phyloP scores from a whole-genome alignment of 2,329 filamentous ascomycete species.

The Talaromyces sp. region DNA sequence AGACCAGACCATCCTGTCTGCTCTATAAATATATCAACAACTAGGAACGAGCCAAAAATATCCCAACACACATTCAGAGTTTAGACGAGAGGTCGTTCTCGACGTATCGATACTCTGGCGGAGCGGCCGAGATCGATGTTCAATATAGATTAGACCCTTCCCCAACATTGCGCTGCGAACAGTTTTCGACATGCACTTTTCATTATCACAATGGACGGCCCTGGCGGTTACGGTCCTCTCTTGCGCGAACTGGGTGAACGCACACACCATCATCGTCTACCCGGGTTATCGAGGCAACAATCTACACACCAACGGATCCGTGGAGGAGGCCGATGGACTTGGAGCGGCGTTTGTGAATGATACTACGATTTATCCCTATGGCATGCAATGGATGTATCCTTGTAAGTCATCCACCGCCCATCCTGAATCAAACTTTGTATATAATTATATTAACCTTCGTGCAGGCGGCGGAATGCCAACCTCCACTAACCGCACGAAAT shows the following conservation, averaged over 20 bases:
- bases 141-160: not conserved
- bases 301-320: constrained; percentile 68
- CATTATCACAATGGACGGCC: constrained; percentile 17
- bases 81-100: not conserved
- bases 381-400: constrained; percentile 94
- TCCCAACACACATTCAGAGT: not conserved
- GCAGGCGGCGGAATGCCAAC: constrained; percentile 78
- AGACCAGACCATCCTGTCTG: constrained; percentile 1
- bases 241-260: constrained; percentile 39
- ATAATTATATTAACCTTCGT: not conserved
- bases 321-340: constrained; percentile 46
- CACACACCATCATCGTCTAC: constrained; percentile 79
- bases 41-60: not conserved
- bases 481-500: constrained; percentile 81
- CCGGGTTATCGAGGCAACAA: constrained; percentile 86
- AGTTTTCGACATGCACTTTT: constrained; percentile 14
- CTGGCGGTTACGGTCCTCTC: constrained; percentile 14
- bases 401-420: constrained; percentile 61
- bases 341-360: constrained; percentile 46
- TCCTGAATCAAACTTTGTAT: not conserved
- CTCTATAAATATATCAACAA: not conserved
- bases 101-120: not conserved
- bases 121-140: constrained; percentile 1
- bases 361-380: constrained; percentile 65
- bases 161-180: not conserved